phyloP scores from a whole-genome alignment of 1,284 basidiomycete genomes.

The Sparassis latifolia region DNA sequence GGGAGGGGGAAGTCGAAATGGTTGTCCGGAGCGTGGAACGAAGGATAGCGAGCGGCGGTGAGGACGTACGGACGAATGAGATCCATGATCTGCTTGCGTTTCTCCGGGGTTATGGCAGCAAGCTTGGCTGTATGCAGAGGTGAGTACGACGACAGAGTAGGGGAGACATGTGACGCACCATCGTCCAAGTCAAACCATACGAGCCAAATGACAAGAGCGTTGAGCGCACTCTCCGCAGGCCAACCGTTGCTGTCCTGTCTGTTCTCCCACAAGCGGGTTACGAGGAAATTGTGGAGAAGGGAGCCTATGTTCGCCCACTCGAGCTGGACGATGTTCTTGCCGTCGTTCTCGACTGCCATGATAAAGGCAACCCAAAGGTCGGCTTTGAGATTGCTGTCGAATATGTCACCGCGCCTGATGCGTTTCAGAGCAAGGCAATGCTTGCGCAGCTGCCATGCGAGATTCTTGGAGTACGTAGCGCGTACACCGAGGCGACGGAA shows the following conservation, averaged over 20 bases:
- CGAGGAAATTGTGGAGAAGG: constrained; percentile 42
- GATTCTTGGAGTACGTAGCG: constrained; percentile 30
- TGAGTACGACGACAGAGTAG: background rate
- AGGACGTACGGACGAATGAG: constrained; percentile 54
- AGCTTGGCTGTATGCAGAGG: constrained; percentile 36
- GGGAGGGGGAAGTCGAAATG: constrained; percentile 50
- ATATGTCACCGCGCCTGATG: constrained; percentile 34
- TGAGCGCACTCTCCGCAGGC: constrained; percentile 45
- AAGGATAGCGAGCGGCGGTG: constrained; percentile 39
- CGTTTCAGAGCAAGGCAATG: constrained; percentile 36
- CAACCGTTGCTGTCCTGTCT: constrained; percentile 38
- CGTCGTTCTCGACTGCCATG: constrained; percentile 73
- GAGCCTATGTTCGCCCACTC: constrained; percentile 40
- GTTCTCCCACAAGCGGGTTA: constrained; percentile 39
- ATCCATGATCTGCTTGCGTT: constrained; percentile 39
- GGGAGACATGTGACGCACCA: constrained; percentile 27
- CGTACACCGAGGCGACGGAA: constrained; percentile 44
- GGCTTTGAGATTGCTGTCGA: constrained; percentile 26
- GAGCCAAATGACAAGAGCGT: constrained; percentile 55
- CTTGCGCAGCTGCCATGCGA: constrained; percentile 42
- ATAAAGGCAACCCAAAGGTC: constrained; percentile 54
- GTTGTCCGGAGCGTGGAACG: constrained; percentile 51
- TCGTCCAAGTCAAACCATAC: constrained; percentile 53
- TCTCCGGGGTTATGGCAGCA: constrained; percentile 29
- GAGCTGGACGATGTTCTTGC: constrained; percentile 59